Conservation (phyloP, 2,329 filamentous ascomycete genomes). For the Cladosporium sp. region DNA sequence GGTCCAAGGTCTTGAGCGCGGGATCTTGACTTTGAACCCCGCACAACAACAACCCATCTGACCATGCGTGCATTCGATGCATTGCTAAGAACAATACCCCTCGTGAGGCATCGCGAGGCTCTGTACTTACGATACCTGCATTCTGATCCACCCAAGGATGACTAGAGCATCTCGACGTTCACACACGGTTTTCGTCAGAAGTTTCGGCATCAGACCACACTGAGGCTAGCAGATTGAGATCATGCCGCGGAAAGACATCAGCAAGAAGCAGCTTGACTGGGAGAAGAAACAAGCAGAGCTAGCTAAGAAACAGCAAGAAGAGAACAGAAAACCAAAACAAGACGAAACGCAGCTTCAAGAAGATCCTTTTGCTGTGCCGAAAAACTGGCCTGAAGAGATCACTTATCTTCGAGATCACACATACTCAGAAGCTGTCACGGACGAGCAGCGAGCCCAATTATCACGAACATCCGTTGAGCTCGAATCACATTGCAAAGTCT, state of each 20-base stretch:
- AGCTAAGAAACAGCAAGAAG: constrained; percentile 3
- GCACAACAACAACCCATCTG: neutral
- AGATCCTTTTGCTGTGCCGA: neutral
- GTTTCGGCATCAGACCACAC: constrained; percentile 1
- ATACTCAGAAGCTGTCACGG: constrained; percentile 26
- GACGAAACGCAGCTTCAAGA: neutral
- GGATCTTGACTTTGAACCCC: neutral
- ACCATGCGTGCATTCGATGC: no score
- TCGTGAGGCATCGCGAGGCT: neutral
- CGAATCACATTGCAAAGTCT: constrained; percentile 22
- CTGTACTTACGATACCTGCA: neutral
- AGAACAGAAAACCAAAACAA: neutral
- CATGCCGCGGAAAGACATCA: constrained; percentile 10
- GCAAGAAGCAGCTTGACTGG: constrained; percentile 14
- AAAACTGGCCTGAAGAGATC: constrained; percentile 11
- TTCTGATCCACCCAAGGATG: constrained; percentile 1
- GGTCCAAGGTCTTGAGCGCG: no score
- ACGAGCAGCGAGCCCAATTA: constrained; percentile 23
- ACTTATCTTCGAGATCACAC: constrained; percentile 29
- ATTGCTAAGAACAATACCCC: neutral
- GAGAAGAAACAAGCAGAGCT: constrained; percentile 11
- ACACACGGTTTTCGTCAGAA: neutral
- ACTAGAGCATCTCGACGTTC: neutral
- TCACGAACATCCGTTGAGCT: constrained; percentile 24
- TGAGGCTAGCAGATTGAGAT: neutral